Evolutionary conservation across 106 monocot species (phyloP).

Genomic region (Alisma plantagoaquatica): DNA sequence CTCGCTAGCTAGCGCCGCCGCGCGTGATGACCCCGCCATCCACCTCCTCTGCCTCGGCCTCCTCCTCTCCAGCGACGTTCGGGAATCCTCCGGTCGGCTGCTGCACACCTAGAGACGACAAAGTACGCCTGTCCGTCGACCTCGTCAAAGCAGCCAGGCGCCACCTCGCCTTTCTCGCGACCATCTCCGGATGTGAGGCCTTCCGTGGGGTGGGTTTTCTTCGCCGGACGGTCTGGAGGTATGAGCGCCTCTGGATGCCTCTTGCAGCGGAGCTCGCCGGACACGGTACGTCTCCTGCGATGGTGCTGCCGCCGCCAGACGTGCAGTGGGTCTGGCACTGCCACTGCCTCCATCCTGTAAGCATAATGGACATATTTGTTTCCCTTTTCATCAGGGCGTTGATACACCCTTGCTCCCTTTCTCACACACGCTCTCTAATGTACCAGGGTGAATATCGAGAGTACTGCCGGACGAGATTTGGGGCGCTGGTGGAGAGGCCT

Average conservation of each 20-base stretch:
- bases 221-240: conserved; percentile 41
- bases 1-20: too few relatives aligned
- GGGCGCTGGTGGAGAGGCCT: conserved; percentile 53
- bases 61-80: too few relatives aligned
- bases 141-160: conserved; percentile 47
- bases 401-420: too few relatives aligned
- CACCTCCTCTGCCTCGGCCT: too few relatives aligned
- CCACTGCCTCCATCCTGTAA: conserved; percentile 64
- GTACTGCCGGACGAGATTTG: conserved; percentile 71
- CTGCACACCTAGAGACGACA: too few relatives aligned
- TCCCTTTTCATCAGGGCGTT: too few relatives aligned
- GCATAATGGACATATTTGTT: too few relatives aligned
- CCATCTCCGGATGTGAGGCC: conserved; percentile 20
- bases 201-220: conserved; percentile 10
- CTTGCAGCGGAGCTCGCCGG: conserved; percentile 32
- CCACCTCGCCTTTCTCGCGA: conserved; percentile 39
- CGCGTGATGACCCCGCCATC: too few relatives aligned
- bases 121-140: conserved; percentile 31
- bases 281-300: conserved; percentile 6
- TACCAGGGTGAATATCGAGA: conserved; percentile 41
- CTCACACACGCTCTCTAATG: too few relatives aligned
- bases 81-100: too few relatives aligned
- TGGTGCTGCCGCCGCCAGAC: conserved; percentile 73
- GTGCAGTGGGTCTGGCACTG: conserved; percentile 88
- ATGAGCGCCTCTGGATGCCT: conserved; percentile 89